phyloP scores from a whole-genome alignment of 1,284 basidiomycete genomes.

The Fomitopsis betulina region DNA sequence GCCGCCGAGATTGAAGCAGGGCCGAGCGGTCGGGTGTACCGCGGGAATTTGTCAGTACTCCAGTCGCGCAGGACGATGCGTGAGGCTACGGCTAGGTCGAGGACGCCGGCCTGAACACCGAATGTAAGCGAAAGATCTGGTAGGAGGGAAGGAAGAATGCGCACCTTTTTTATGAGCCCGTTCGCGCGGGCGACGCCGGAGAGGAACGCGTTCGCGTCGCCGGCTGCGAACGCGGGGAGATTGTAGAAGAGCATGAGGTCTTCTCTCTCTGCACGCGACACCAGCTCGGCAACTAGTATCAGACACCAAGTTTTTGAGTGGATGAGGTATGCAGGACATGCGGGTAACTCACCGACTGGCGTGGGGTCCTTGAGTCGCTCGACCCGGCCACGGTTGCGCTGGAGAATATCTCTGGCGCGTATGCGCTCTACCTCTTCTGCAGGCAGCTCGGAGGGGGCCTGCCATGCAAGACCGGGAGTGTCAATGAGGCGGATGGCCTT shows the following conservation, averaged over 20 bases:
- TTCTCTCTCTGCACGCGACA: conserved; percentile 70
- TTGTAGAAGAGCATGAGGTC: conserved; percentile 89
- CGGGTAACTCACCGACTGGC: conserved; percentile 54
- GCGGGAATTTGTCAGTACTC: conserved; percentile 76
- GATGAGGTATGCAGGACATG: background rate
- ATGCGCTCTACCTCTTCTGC: conserved; percentile 40
- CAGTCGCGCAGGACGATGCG: conserved; percentile 88
- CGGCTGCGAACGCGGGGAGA: conserved; percentile 78
- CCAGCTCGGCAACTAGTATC: conserved; percentile 62
- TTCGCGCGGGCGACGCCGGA: conserved; percentile 78
- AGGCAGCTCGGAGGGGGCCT: conserved; percentile 34
- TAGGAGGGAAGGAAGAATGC: conserved; percentile 12
- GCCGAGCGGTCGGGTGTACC: conserved; percentile 59
- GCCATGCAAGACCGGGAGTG: conserved; percentile 78
- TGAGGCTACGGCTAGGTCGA: conserved; percentile 79
- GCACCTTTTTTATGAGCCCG: conserved; percentile 79
- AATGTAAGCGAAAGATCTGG: background rate
- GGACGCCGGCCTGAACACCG: conserved; percentile 56
- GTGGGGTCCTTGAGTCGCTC: conserved; percentile 87
- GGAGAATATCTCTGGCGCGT: conserved; percentile 66
- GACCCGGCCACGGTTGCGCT: conserved; percentile 82
- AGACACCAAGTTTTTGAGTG: background rate
- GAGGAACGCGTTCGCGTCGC: conserved; percentile 75
- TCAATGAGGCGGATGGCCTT: conserved; percentile 66
- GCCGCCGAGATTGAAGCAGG: conserved; percentile 31